Base-by-base conservation (phyloP, 495 filamentous ascomycete species). In the Parmelia sp. region DNA sequence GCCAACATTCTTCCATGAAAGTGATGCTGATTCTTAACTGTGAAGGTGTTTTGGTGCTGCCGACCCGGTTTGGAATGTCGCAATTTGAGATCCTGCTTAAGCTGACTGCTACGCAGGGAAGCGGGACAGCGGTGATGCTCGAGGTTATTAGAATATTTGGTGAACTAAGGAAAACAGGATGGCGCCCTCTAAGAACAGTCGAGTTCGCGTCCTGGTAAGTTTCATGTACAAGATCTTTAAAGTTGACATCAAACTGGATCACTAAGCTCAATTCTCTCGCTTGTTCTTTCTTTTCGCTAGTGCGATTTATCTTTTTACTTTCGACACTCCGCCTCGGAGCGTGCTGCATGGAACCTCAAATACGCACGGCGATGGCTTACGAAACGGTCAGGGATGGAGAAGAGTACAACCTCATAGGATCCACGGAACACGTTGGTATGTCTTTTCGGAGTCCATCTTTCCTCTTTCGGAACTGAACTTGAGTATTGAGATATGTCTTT, bases 341-440 rank as follows among this genome's bases (percentile, higher is more conserved):
- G 21, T 21, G n/a, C 14, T n/a, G 29, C 17, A 11, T 33, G 21
- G 27, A 55, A 55, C 15, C 8, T 35, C 51, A 9, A 21, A 21
- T 7, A 55, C 6, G 27, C 47, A 40, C 55, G 27, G 35, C 6
- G 57, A 59, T 21, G 2, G 51, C 51, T 58, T 15, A 64, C 27
- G 25, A 39, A 0, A 51, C 10, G 4, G 11, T 29, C 7, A 68
- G 66, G 69, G 94, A 98, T 72, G 94, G 81, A 36, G 87, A 87
- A 69, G 91, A 92, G 73, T 97, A 96, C 75, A 97, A 97, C 73
- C 74, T 93, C 40, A 91, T 97, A 61, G 94, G 94, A 19, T 94
- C 90, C 14, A 97, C 95, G 27, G 95, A 98, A 72, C 91, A 90
- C 68, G 93, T 97, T 44, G 94, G n/a, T n/a, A n/a, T n/a, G n/a